Evolutionary conservation across 192 early-diverging fungal genomes (phyloP).

Genomic region (Podila epicladia): DNA sequence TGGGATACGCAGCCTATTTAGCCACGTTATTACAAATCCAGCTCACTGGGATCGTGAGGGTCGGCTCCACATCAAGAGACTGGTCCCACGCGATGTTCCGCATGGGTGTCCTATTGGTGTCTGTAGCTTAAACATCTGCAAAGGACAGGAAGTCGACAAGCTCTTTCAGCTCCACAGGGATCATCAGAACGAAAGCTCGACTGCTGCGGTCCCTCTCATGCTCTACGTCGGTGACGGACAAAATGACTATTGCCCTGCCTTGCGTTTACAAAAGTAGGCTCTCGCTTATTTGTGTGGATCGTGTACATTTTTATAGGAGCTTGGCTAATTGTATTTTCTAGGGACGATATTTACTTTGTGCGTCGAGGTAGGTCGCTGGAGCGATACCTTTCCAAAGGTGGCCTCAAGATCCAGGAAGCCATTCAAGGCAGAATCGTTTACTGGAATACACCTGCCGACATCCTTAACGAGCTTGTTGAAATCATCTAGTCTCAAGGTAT

Average conservation of each 20-base stretch:
- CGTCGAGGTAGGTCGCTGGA: constrained; percentile 25
- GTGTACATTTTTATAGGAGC: not conserved
- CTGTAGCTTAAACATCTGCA: constrained; percentile 72
- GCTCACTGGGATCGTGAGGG: constrained; percentile 25
- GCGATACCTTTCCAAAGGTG: constrained; percentile 5
- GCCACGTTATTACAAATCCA: constrained; percentile 38
- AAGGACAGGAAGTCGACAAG: constrained; percentile 57
- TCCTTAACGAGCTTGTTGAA: constrained; percentile 5
- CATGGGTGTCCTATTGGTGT: constrained; percentile 59
- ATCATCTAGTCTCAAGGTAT: not conserved
- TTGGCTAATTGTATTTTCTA: not conserved
- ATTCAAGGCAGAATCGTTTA: constrained; percentile 25
- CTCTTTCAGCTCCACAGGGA: constrained; percentile 3
- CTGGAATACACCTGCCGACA: constrained; percentile 20
- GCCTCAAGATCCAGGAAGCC: not conserved
- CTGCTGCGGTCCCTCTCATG: constrained; percentile 3
- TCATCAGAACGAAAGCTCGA: not conserved
- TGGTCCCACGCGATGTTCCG: constrained; percentile 36
- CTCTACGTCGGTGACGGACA: constrained; percentile 46
- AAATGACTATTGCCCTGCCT: constrained; percentile 50
- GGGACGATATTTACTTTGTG: constrained; percentile 29
- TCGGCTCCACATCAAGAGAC: constrained; percentile 39
- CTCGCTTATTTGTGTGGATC: not conserved
- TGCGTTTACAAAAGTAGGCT: constrained; percentile 10
- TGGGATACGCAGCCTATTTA: constrained; percentile 30